Percentiles rank a stretch among this genome's conserved stretches.
These are phyloP conservation scores for Citrus sp. DNA, from an alignment of 345 rosid species.

Conservation along the genomic window DNA sequence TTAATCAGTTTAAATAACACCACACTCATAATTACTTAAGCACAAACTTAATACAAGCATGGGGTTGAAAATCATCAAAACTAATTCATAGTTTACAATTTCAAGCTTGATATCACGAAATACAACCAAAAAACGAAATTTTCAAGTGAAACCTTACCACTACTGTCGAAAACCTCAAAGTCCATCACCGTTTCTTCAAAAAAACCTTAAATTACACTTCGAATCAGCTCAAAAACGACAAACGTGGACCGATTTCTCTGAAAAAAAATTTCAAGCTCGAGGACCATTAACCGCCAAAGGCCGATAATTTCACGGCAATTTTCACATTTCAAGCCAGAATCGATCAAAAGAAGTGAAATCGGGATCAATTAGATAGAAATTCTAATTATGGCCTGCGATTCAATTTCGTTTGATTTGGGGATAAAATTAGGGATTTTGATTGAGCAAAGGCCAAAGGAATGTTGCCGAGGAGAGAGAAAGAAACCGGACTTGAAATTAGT, in stretches of 20 bases:
- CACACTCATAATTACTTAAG: not conserved
- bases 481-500: slow-evolving; percentile 38
- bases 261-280: not conserved
- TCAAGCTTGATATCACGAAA: not conserved
- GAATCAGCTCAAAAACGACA: not conserved
- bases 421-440: slow-evolving; percentile 16
- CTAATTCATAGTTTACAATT: not conserved
- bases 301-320: not conserved
- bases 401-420: not conserved
- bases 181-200: slow-evolving; percentile 35
- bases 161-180: slow-evolving; percentile 64
- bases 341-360: slow-evolving; percentile 1
- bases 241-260: not conserved
- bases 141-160: slow-evolving; percentile 44
- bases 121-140: not conserved
- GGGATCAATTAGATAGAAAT: not conserved
- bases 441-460: not conserved
- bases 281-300: not conserved
- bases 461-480: slow-evolving; percentile 20
- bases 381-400: not conserved
- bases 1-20: not conserved
- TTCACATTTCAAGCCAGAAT: not conserved
- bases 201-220: not conserved
- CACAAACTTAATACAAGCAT: not conserved
- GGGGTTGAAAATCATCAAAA: not conserved